A percentile compares a stretch with the other conserved stretches of the same genome.
phyloP scores from a whole-genome alignment of 2,329 filamentous ascomycete genomes.

The Xylaria sp. region DNA sequence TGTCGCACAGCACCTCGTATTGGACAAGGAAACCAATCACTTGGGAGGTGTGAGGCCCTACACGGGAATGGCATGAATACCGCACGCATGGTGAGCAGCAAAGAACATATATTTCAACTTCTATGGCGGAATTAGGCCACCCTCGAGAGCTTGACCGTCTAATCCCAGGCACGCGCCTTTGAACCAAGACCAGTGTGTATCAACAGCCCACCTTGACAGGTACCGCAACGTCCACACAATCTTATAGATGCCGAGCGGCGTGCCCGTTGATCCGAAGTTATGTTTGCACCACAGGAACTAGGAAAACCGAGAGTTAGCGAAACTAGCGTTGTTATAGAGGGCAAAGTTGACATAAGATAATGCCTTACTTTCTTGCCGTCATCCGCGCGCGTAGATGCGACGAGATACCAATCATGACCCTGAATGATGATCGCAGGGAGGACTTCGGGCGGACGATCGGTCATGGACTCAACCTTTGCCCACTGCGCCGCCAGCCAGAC shows the following conservation, averaged over 20 bases:
- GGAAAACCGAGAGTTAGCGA: background rate
- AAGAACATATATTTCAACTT: too few species aligned
- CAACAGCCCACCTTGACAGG: background rate
- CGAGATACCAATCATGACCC: constrained; percentile 3
- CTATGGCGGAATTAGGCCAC: too few species aligned
- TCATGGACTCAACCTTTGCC: constrained; percentile 1
- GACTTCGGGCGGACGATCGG: background rate
- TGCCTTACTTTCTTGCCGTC: constrained; percentile 11
- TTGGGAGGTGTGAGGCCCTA: too few species aligned
- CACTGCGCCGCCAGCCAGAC: constrained; percentile 12
- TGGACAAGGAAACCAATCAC: too few species aligned
- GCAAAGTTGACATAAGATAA: too few species aligned
- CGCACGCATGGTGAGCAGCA: too few species aligned
- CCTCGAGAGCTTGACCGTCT: too few species aligned
- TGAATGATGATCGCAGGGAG: constrained; percentile 6
- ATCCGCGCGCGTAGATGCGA: background rate
- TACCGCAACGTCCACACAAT: constrained; percentile 10
- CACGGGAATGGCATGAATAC: too few species aligned
- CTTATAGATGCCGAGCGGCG: constrained; percentile 6
- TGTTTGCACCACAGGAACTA: background rate
- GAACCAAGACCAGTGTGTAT: constrained; percentile 7
- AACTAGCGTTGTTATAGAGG: too few species aligned
- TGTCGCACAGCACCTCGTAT: too few species aligned
- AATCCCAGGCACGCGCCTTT: background rate
- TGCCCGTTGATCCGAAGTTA: constrained; percentile 8